Conservation (phyloP, 148 eudicot species). For the Silene latifolia region DNA sequence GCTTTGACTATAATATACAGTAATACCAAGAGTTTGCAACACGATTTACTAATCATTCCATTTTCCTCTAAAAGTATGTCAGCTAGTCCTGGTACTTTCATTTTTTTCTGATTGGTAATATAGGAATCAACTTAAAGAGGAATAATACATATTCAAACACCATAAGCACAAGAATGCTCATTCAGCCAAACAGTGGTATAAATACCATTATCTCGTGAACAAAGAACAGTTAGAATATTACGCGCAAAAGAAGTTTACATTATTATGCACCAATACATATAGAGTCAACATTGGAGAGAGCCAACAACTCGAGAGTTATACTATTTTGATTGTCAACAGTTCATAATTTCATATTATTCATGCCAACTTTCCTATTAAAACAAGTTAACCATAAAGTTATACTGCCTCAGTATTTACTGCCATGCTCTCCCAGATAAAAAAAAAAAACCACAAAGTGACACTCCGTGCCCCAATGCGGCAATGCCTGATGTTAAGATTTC, state of each 20-base stretch:
- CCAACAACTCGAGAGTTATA: no score
- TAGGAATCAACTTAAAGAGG: not conserved
- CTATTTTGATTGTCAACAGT: no score
- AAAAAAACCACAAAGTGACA: not conserved
- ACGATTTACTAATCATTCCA: not conserved
- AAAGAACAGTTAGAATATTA: not conserved
- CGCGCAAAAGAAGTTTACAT: not conserved
- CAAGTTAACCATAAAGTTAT: no score
- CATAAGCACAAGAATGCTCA: not conserved
- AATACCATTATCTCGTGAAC: not conserved
- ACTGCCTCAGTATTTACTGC: no score
- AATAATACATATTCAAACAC: not conserved
- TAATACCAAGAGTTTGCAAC: not conserved
- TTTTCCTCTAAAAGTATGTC: not conserved
- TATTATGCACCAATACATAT: no score
- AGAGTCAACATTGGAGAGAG: no score
- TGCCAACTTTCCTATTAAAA: no score
- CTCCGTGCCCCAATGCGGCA: conserved; percentile 4
- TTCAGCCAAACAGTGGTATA: not conserved
- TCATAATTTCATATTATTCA: no score
- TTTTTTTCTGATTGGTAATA: no score
- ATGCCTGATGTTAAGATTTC: not conserved
- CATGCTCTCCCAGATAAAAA: no score
- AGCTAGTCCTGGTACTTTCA: not conserved
- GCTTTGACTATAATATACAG: no score